Evolutionary conservation across 1,284 basidiomycete species (phyloP), one percentile per base, ranked within the genome.

Genomic region (Malassezia cuniculi): DNA sequence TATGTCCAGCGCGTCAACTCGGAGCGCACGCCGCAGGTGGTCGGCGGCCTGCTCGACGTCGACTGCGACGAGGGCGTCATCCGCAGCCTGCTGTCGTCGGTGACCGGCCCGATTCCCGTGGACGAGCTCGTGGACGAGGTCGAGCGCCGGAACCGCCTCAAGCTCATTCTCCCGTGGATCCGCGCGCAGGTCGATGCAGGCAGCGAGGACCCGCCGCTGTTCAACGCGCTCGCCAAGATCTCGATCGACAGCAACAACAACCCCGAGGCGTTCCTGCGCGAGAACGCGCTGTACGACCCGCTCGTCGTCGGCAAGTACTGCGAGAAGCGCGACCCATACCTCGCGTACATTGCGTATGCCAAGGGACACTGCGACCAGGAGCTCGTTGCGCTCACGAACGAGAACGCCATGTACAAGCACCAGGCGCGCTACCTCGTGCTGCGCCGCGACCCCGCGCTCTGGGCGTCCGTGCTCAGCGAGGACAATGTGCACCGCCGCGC

Each of bases 351-450:
- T 60, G 93, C 93, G 1, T 99, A 97, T 68, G 93, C 93, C 37
- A 97, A 97, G 71, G 93, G 93, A 53, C 83, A 95, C 72, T 99
- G 93, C 66, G 93, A 99, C 57, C 87, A 97, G 9, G 93, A 99
- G 71, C 77, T 99, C 54, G 87, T 99, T 67, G 70, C 78, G 22
- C 90, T 99, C 69, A 97, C 93, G 39, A 97, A 97, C 68, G 90
- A 94, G 58, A 99, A 99, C 73, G 82, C 87, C 22, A 99, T 97
- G 93, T 99, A 93, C 78, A 99, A 97, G 73, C 90, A 97, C 67
- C 93, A 97, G 71, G 85, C 93, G 38, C 80, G 93, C 27, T 99
- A 99, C 72, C 79, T 97, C 48, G 85, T 95, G 66, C 94, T 90
- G 72, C 80, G 93, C 53, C 83, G 90, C 49, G 81, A 89, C 52